A percentile compares a stretch with the other conserved stretches of the same genome.
These are phyloP conservation scores for Ballota nigra DNA, from an alignment of 257 asterid genomes.

Conservation along the genomic window DNA sequence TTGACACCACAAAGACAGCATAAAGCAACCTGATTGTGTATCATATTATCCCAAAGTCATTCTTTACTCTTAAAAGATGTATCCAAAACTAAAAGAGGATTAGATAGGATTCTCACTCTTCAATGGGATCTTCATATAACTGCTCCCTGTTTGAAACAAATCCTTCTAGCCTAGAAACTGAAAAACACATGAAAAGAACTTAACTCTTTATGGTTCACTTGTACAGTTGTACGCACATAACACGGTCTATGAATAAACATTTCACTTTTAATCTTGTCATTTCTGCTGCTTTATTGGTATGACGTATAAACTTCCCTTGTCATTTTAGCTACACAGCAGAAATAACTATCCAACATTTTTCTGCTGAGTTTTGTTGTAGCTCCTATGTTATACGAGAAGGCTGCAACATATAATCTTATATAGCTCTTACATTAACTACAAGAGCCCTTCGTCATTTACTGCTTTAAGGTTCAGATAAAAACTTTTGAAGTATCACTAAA, in stretches of 20 bases:
- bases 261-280: background rate
- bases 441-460: background rate
- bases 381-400: background rate
- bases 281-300: slow-evolving; percentile 13
- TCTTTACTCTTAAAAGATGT: slow-evolving; percentile 22
- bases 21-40: slow-evolving; percentile 81
- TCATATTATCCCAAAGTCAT: slow-evolving; percentile 27
- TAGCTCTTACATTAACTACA: background rate
- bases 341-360: background rate
- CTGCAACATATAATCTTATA: background rate
- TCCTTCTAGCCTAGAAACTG: slow-evolving; percentile 99
- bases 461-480: background rate
- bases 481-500: background rate
- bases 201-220: slow-evolving; percentile 21
- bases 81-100: slow-evolving; percentile 1
- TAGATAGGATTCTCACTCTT: slow-evolving; percentile 66
- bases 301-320: background rate
- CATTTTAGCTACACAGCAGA: background rate
- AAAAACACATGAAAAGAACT: slow-evolving; percentile 33
- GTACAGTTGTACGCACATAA: background rate
- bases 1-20: slow-evolving; percentile 98
- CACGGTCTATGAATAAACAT: background rate
- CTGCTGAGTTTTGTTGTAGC: slow-evolving; percentile 6
- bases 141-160: slow-evolving; percentile 99
- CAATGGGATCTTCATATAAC: slow-evolving; percentile 98